Evolutionary conservation across 768 basidiomycete species (phyloP), one percentile per base, ranked within the genome.

Genomic region (Mycena floridula): DNA sequence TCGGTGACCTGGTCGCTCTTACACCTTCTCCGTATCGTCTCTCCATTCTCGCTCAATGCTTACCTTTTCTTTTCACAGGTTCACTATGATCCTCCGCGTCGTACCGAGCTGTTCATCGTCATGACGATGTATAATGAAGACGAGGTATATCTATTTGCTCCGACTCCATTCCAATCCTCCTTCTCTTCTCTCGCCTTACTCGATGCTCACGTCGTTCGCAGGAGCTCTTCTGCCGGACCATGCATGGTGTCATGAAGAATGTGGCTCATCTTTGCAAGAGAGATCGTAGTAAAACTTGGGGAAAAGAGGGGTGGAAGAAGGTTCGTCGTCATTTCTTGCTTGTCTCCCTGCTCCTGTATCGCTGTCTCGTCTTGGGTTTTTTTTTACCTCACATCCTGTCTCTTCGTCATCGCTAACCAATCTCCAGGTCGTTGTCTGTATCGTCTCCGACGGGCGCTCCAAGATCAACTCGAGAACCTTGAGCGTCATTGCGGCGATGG

Each of bases 111-210:
- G 13, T 95, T 96, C 66, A 94, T 97, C 53, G 94, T 96, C 35
- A 86, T 97, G 79, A 97, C 94, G 12, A 96, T 97, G 93, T 96
- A 95, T 62, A 95, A 96, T 56, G 92, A 92, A 56, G 81, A 89
- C 54, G 92, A 95, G 60, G n/a, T n/a, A n/a, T n/a, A n/a, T n/a
- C n/a, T n/a, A n/a, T n/a, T n/a, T n/a, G n/a, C n/a, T n/a, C n/a
- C n/a, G n/a, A n/a, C n/a, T n/a, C n/a, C n/a, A n/a, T n/a, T n/a
- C n/a, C n/a, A n/a, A n/a, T n/a, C n/a, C n/a, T n/a, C n/a, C n/a
- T n/a, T n/a, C n/a, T n/a, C n/a, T n/a, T n/a, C n/a, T n/a, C n/a
- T n/a, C n/a, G n/a, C n/a, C n/a, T n/a, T n/a, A n/a, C n/a, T n/a
- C n/a, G n/a, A n/a, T n/a, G n/a, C n/a, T n/a, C n/a, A n/a, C n/a